Evolutionary conservation across 768 basidiomycete species (phyloP).

Genomic region (Mycena haematopus): DNA sequence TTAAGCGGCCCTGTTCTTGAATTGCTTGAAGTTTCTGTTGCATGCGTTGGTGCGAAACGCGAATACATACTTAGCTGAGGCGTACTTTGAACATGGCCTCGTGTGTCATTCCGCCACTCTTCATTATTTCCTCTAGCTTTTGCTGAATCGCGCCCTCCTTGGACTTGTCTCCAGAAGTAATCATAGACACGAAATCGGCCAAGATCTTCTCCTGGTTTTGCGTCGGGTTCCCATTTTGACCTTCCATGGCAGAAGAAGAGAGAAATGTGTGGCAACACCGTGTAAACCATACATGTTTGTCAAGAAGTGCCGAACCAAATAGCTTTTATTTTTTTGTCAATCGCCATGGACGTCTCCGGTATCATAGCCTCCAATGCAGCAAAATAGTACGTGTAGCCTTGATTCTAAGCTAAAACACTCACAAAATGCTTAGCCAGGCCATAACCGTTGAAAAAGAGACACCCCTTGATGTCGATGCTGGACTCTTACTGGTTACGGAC

Average conservation of each 20-base stretch:
- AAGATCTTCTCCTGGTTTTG: conserved; percentile 22
- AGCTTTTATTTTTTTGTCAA: conserved; percentile 12
- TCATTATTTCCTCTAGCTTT: conserved; percentile 26
- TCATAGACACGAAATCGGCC: conserved; percentile 17
- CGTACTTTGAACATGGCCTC: conserved; percentile 21
- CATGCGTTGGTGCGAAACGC: background rate
- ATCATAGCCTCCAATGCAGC: conserved; percentile 77
- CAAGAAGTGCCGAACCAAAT: background rate
- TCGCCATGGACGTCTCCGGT: conserved; percentile 79
- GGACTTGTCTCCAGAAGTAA: conserved; percentile 19
- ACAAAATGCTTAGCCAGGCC: conserved; percentile 56
- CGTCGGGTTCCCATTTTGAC: background rate
- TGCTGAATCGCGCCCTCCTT: conserved; percentile 17
- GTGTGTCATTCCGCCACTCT: conserved; percentile 17
- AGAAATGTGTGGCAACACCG: background rate
- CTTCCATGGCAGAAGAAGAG: background rate
- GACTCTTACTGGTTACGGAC: conserved; percentile 86
- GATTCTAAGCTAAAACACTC: background rate
- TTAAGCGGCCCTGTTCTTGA: conserved; percentile 12
- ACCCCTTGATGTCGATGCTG: conserved; percentile 81
- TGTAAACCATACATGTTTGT: background rate
- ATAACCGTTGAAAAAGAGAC: conserved; percentile 78
- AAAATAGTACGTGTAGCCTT: conserved; percentile 62
- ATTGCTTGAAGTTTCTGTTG: conserved; percentile 24
- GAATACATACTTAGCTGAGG: background rate